A percentile compares a stretch with the other conserved stretches of the same genome.
These are phyloP conservation scores for Leucoagaricus sp. DNA, from an alignment of 1,284 basidiomycete genomes.

Conservation along the genomic window DNA sequence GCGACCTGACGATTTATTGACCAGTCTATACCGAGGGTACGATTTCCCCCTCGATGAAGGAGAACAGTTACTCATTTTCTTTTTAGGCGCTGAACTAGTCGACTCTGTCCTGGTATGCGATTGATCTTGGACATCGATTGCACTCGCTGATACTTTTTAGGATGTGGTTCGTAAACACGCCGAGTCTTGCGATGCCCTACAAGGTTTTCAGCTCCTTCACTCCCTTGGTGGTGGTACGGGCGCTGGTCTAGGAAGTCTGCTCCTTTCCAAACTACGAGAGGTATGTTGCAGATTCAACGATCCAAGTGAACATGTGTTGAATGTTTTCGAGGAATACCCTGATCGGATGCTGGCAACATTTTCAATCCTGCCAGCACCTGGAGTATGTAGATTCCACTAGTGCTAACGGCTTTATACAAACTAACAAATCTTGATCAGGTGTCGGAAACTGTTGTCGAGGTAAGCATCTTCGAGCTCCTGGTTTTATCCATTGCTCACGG, in stretches of 20 bases:
- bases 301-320: neutral
- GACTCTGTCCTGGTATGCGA: conserved; percentile 76
- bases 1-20: neutral
- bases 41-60: neutral
- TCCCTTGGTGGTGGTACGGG: conserved; percentile 95
- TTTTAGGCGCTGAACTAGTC: conserved; percentile 87
- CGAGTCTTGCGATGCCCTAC: conserved; percentile 84
- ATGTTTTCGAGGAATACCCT: conserved; percentile 69
- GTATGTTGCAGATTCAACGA: conserved; percentile 31
- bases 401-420: neutral
- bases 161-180: conserved; percentile 76
- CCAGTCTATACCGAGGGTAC: conserved; percentile 85
- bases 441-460: conserved; percentile 94
- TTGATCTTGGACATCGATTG: conserved; percentile 1
- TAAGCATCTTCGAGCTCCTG: conserved; percentile 26
- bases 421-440: conserved; percentile 49
- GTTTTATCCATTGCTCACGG: conserved; percentile 10
- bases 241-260: conserved; percentile 81
- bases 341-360: conserved; percentile 95
- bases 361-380: conserved; percentile 90
- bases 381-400: conserved; percentile 50
- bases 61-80: neutral
- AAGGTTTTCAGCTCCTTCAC: conserved; percentile 94
- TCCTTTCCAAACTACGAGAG: conserved; percentile 86
- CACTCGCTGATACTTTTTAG: conserved; percentile 27